Evolutionary conservation across 768 basidiomycete species (phyloP), one percentile per base, ranked within the genome.

Genomic region (Boletus rex-veris): DNA sequence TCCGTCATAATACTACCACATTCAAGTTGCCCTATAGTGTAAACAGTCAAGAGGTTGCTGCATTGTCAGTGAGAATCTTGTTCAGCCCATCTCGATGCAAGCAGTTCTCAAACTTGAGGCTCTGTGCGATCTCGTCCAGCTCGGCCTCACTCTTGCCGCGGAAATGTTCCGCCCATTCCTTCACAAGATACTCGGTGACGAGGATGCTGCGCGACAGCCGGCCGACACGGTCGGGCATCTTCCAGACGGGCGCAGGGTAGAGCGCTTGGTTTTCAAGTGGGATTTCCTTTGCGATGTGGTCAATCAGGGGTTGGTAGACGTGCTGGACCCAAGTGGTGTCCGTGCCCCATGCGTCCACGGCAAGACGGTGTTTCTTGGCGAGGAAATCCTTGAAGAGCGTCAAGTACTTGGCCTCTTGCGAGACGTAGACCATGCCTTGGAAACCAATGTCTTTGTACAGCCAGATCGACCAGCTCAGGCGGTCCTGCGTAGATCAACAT

Each of bases 371-470:
- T 70, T 92, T 92, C 74, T 86, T 90, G 48, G 77, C 80, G 48
- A 90, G 77, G 74, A 90, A 90, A 31, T 80, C 74, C 44, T 74
- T 71, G 73, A 92, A 79, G 46, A 86, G 80, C 46, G 73, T 80
- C 77, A 85, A 84, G 73, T 90, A 92, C 4, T 86, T 77, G 4
- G 88, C 84, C 14, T 84, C 80, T 12, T 74, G 76, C n/a, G 80
- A 78, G 61, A 85, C 75, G 69, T 88, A 81, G 28, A 88, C 84
- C 88, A 92, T 90, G 36, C 90, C 90, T 71, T 90, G 86, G 77
- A 86, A 87, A n/a, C 88, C 88, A 60, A 88, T 86, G 61, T 89
- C 86, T 62, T 88, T 92, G 80, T 88, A 92, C 18, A 90, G 72
- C 91, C 91, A 92, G 73, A 92, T 92, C 1, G 85, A 84, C 89